Evolutionary conservation across 495 filamentous ascomycete genomes (phyloP).

Genomic region (Extremus antarcticus): DNA sequence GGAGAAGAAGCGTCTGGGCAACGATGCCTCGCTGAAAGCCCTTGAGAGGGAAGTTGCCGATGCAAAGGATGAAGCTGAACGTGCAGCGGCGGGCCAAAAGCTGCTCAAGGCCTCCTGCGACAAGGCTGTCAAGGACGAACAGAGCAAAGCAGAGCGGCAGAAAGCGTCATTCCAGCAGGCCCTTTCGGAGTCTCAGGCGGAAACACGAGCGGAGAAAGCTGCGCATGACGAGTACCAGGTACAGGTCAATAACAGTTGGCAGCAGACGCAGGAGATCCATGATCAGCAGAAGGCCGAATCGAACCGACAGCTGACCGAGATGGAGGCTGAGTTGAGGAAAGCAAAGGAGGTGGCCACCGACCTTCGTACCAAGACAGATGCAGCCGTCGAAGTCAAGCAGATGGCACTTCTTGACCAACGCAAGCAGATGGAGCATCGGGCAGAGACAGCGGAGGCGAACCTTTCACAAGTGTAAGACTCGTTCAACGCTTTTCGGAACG

Average conservation of each 20-base stretch:
- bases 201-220: not conserved
- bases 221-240: not conserved
- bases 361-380: not conserved
- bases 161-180: constrained; percentile 4
- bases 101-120: not conserved
- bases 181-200: not conserved
- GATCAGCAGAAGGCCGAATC: not conserved
- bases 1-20: not conserved
- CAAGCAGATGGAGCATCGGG: not conserved
- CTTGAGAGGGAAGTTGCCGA: not conserved
- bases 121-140: constrained; percentile 5
- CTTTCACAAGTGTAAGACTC: not conserved
- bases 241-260: constrained; percentile 4
- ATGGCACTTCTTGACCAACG: not conserved
- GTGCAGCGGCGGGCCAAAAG: not conserved
- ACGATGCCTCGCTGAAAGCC: not conserved
- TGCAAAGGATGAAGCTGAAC: not conserved
- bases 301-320: not conserved
- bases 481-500: not conserved
- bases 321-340: not conserved
- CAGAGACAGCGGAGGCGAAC: not conserved
- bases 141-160: constrained; percentile 6
- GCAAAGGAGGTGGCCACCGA: not conserved
- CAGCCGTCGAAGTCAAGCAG: not conserved
- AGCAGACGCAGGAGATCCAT: not conserved